Evolutionary conservation across 768 basidiomycete genomes (phyloP).

Genomic region (Lactarius hengduanensis): DNA sequence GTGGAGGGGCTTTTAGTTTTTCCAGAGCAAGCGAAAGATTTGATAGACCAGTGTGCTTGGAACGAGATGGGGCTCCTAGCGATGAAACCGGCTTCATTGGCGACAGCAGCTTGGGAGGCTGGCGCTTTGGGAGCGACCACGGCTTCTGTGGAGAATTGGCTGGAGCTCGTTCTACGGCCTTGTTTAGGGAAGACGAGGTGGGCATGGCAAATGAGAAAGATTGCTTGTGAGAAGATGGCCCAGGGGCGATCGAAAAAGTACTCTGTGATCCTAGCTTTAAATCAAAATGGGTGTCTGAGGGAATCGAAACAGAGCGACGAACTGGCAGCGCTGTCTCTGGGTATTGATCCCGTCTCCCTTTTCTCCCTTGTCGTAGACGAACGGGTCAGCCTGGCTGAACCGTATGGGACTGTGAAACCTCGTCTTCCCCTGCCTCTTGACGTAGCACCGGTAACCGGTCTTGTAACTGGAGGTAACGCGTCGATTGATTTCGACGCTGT

Average conservation of each 20-base stretch:
- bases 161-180: conserved; percentile 15
- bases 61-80: conserved; percentile 17
- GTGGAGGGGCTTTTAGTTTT: conserved; percentile 65
- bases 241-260: not conserved
- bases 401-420: not conserved
- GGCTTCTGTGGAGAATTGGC: conserved; percentile 21
- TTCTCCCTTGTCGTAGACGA: conserved; percentile 20
- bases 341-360: conserved; percentile 5
- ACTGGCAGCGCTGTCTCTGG: conserved; percentile 7
- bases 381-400: conserved; percentile 20
- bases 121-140: conserved; percentile 17
- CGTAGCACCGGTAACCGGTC: not conserved
- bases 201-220: conserved; percentile 28
- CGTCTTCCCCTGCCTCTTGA: conserved; percentile 7
- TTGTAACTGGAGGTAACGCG: not conserved
- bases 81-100: conserved; percentile 25
- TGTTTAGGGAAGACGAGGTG: conserved; percentile 28
- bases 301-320: conserved; percentile 9
- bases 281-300: conserved; percentile 5
- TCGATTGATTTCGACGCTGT: not conserved
- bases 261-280: conserved; percentile 5
- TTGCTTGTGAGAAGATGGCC: conserved; percentile 18
- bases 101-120: conserved; percentile 16
- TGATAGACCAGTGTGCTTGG: conserved; percentile 41
- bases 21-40: conserved; percentile 67